Conservation (phyloP, 345 rosid genomes). For the Capsella bursapastoris region DNA sequence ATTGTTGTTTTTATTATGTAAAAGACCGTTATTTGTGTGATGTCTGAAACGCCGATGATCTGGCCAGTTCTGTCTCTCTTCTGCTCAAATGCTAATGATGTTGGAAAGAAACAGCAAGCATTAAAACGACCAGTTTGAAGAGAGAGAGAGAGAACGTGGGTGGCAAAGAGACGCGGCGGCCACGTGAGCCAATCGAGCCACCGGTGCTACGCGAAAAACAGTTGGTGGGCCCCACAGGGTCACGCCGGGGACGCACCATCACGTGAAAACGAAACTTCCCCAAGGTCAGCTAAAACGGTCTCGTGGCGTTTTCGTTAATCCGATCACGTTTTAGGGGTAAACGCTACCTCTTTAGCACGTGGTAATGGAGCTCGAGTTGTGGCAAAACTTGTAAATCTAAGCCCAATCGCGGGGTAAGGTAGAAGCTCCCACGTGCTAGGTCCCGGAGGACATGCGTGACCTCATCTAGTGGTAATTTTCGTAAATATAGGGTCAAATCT, state of each 20-base stretch:
- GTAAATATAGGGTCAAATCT: slow-evolving; percentile 39
- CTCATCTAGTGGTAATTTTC: slow-evolving; percentile 33
- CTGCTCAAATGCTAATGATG: slow-evolving; percentile 14
- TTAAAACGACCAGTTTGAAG: slow-evolving; percentile 44
- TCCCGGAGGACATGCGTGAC: slow-evolving; percentile 44
- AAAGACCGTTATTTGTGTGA: slow-evolving; percentile 40
- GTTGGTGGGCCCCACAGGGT: slow-evolving; percentile 41
- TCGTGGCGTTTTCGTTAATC: slow-evolving; percentile 36
- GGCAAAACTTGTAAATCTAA: slow-evolving; percentile 28
- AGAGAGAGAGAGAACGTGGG: slow-evolving; percentile 43
- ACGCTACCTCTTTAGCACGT: slow-evolving; percentile 16
- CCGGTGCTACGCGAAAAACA: slow-evolving; percentile 34
- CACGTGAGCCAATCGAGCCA: slow-evolving; percentile 45
- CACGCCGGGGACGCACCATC: slow-evolving; percentile 46
- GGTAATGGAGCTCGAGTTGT: slow-evolving; percentile 10
- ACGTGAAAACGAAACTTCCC: slow-evolving; percentile 46
- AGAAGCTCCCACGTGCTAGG: slow-evolving; percentile 44
- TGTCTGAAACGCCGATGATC: slow-evolving; percentile 31
- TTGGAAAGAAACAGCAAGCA: slow-evolving; percentile 35
- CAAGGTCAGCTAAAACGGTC: slow-evolving; percentile 37
- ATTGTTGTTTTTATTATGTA: neutral
- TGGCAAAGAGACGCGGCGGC: slow-evolving; percentile 33
- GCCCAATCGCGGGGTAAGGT: neutral
- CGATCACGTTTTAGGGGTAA: neutral
- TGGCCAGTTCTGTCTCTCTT: slow-evolving; percentile 40